phyloP scores from a whole-genome alignment of 1,284 basidiomycete genomes.

The Leccinum solheimii region DNA sequence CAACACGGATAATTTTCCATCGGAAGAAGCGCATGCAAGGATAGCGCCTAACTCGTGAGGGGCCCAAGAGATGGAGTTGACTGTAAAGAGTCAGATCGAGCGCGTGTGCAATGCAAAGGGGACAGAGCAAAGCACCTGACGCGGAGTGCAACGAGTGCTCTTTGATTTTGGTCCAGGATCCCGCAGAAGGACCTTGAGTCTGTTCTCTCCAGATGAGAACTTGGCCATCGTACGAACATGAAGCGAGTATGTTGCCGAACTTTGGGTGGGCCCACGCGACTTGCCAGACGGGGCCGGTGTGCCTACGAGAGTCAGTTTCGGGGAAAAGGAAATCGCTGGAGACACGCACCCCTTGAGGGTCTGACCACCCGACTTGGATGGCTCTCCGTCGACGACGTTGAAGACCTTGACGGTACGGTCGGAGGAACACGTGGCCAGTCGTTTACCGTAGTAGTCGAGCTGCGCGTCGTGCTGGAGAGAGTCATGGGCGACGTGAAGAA shows the following conservation, averaged over 20 bases:
- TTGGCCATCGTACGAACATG: slow-evolving; percentile 97
- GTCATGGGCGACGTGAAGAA: neutral
- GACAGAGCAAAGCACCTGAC: slow-evolving; percentile 61
- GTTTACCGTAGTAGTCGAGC: slow-evolving; percentile 96
- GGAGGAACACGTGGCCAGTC: slow-evolving; percentile 94
- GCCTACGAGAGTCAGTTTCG: slow-evolving; percentile 46
- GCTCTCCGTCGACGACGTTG: slow-evolving; percentile 87
- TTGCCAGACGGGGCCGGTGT: slow-evolving; percentile 98
- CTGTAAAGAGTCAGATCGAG: slow-evolving; percentile 40
- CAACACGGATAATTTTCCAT: slow-evolving; percentile 95
- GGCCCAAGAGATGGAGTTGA: slow-evolving; percentile 98
- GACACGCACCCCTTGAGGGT: slow-evolving; percentile 78
- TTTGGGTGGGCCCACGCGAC: slow-evolving; percentile 99
- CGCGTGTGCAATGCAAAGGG: neutral
- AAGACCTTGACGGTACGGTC: slow-evolving; percentile 97
- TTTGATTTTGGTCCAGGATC: slow-evolving; percentile 91
- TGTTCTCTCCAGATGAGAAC: slow-evolving; percentile 99
- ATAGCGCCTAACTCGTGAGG: slow-evolving; percentile 97
- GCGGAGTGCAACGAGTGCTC: slow-evolving; percentile 95
- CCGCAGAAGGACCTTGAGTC: slow-evolving; percentile 51
- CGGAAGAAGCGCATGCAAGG: slow-evolving; percentile 96
- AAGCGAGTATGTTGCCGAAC: slow-evolving; percentile 94
- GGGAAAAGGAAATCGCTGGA: too few relatives aligned
- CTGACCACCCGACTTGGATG: slow-evolving; percentile 67
- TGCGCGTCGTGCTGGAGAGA: slow-evolving; percentile 80